Evolutionary conservation across 1,284 basidiomycete genomes (phyloP).

Genomic region (Polyporus tsugae): DNA sequence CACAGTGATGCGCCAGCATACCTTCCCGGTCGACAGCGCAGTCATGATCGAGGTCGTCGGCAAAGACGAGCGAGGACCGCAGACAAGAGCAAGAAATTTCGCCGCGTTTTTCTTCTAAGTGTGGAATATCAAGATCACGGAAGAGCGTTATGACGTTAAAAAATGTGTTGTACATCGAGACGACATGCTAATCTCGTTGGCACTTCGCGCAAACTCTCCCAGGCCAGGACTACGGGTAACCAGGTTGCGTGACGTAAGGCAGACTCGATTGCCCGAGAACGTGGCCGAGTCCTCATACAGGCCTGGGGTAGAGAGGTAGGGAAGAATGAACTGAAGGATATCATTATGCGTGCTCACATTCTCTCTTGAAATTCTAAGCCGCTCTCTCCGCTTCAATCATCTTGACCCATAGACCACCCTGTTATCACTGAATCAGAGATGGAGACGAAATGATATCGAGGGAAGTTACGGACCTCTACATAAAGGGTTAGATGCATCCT

Average conservation of each 20-base stretch:
- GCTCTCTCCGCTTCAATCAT: slow-evolving; percentile 35
- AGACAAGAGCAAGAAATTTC: neutral
- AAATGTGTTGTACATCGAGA: neutral
- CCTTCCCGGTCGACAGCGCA: slow-evolving; percentile 27
- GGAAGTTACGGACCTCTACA: slow-evolving; percentile 26
- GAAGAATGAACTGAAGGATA: neutral
- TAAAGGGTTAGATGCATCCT: slow-evolving; percentile 32
- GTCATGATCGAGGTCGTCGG: neutral
- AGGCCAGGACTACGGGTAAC: neutral
- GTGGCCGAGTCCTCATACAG: neutral
- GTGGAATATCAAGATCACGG: neutral
- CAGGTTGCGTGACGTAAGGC: neutral
- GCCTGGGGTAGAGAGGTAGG: neutral
- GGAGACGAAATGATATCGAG: neutral
- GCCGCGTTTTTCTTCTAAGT: neutral
- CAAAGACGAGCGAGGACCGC: neutral
- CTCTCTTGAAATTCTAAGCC: slow-evolving; percentile 27
- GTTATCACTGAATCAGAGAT: neutral
- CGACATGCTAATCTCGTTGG: neutral
- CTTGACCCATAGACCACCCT: slow-evolving; percentile 42
- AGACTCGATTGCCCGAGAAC: neutral
- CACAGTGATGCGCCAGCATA: slow-evolving; percentile 2
- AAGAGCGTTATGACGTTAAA: neutral
- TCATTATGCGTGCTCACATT: slow-evolving; percentile 24
- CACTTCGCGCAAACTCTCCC: neutral